Evolutionary conservation across 2,329 filamentous ascomycete genomes (phyloP).

Genomic region (Ambrosiella xylebori): DNA sequence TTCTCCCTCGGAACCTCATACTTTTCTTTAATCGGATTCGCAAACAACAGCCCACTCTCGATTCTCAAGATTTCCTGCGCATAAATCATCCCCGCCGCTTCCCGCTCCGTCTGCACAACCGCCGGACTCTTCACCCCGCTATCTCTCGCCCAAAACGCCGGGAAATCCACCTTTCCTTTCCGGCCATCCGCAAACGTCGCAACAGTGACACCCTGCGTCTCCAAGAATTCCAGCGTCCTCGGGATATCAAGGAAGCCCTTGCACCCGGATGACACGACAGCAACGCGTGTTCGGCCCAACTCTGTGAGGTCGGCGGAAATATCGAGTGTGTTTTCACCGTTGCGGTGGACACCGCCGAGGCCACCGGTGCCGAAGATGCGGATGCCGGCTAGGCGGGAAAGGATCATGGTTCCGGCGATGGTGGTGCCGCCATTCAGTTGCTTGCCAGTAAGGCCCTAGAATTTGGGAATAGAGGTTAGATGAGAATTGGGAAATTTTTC

Average conservation of each 20-base stretch:
- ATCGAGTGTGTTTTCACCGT: constrained; percentile 73
- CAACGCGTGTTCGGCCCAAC: constrained; percentile 72
- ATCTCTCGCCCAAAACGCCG: constrained; percentile 81
- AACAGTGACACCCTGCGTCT: constrained; percentile 61
- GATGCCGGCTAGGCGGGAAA: constrained; percentile 75
- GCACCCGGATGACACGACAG: constrained; percentile 77
- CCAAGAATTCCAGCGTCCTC: constrained; percentile 63
- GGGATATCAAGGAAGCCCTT: constrained; percentile 93
- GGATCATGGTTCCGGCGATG: constrained; percentile 79
- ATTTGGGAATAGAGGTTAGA: background rate
- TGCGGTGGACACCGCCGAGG: constrained; percentile 83
- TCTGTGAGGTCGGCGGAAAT: constrained; percentile 91
- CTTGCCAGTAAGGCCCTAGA: constrained; percentile 44
- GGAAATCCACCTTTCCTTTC: constrained; percentile 56
- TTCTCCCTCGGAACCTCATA: constrained; percentile 51
- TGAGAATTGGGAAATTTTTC: constrained; percentile 23
- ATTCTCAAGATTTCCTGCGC: constrained; percentile 58
- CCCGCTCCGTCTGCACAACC: constrained; percentile 53
- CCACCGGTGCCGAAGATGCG: constrained; percentile 89
- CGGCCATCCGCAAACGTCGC: constrained; percentile 80
- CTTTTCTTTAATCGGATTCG: constrained; percentile 66
- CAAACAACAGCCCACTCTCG: constrained; percentile 67
- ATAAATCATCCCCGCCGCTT: constrained; percentile 78
- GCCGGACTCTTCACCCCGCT: constrained; percentile 68
- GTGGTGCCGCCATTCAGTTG: constrained; percentile 79